Evolutionary conservation across 2,329 filamentous ascomycete genomes (phyloP).

Genomic region (Neonectria neomacrospora): DNA sequence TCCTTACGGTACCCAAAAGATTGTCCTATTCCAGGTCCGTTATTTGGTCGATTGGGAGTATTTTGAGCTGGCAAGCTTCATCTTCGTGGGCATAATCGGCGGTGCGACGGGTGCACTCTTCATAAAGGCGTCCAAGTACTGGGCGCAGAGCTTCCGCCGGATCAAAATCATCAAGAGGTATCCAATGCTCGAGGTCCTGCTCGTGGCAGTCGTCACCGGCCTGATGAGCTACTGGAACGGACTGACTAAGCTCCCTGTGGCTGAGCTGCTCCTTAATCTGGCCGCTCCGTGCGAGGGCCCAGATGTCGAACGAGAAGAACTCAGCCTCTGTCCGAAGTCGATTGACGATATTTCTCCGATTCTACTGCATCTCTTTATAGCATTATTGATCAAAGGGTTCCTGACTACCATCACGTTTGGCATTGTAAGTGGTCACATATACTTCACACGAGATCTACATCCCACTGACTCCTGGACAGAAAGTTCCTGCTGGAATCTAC

Average conservation of each 20-base stretch:
- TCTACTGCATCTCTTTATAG: slow-evolving; percentile 75
- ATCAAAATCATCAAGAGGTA: slow-evolving; percentile 82
- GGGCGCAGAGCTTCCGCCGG: slow-evolving; percentile 89
- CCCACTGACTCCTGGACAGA: slow-evolving; percentile 57
- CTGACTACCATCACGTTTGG: slow-evolving; percentile 93
- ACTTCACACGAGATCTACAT: neutral
- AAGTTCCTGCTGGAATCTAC: slow-evolving; percentile 96
- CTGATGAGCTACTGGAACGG: slow-evolving; percentile 93
- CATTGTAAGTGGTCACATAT: slow-evolving; percentile 65
- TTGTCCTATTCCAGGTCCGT: slow-evolving; percentile 94
- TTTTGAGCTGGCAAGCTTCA: slow-evolving; percentile 88
- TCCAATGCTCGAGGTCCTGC: slow-evolving; percentile 85
- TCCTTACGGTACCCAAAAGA: slow-evolving; percentile 95
- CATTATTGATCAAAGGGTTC: slow-evolving; percentile 89
- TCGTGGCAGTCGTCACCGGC: slow-evolving; percentile 88
- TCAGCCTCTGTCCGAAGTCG: slow-evolving; percentile 81
- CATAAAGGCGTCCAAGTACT: slow-evolving; percentile 92
- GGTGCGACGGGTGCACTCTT: slow-evolving; percentile 89
- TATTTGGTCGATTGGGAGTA: slow-evolving; percentile 93
- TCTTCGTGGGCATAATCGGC: slow-evolving; percentile 86
- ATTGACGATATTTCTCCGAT: slow-evolving; percentile 82
- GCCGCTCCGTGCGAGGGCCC: slow-evolving; percentile 86
- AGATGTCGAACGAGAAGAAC: slow-evolving; percentile 68
- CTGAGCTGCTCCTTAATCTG: slow-evolving; percentile 89
- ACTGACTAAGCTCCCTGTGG: slow-evolving; percentile 88